phyloP scores from a whole-genome alignment of 2,329 filamentous ascomycete species.

The Cladophialophora yegresii region DNA sequence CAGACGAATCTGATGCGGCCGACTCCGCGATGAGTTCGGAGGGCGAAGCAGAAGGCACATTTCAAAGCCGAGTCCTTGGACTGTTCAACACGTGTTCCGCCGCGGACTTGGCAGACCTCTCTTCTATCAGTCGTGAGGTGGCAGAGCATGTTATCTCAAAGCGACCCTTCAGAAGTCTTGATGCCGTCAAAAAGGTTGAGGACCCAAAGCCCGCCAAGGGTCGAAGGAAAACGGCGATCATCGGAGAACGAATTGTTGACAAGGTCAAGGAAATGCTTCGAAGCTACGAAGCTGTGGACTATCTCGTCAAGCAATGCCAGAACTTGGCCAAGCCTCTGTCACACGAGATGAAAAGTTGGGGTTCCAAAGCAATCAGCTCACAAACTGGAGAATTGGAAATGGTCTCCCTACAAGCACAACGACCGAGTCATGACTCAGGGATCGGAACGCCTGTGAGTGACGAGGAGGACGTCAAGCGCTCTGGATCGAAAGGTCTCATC shows the following conservation, averaged over 20 bases:
- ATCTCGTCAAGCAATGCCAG: constrained; percentile 76
- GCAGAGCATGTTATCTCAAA: constrained; percentile 70
- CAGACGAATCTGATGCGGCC: constrained; percentile 49
- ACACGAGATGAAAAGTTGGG: constrained; percentile 67
- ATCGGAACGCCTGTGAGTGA: constrained; percentile 63
- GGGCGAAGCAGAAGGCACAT: constrained; percentile 40
- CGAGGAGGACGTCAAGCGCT: constrained; percentile 45
- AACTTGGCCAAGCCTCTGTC: constrained; percentile 67
- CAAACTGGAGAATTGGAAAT: constrained; percentile 63
- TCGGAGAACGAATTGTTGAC: constrained; percentile 69
- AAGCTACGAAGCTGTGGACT: constrained; percentile 80
- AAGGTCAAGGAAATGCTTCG: constrained; percentile 71
- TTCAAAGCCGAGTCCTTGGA: constrained; percentile 64
- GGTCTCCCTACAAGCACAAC: constrained; percentile 52
- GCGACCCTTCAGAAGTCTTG: constrained; percentile 71
- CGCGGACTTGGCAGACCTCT: constrained; percentile 78
- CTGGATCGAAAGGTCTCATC: constrained; percentile 48
- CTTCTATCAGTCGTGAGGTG: constrained; percentile 69
- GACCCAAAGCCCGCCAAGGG: constrained; percentile 57
- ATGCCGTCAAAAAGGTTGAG: constrained; percentile 67
- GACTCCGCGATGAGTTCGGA: constrained; percentile 45
- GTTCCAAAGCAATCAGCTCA: constrained; percentile 63
- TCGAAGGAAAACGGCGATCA: constrained; percentile 53
- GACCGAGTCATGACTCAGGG: constrained; percentile 62
- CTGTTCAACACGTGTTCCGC: constrained; percentile 80